Evolutionary conservation across 139 green algal genomes (phyloP).

Genomic region (Protoeuglena noctilucae): DNA sequence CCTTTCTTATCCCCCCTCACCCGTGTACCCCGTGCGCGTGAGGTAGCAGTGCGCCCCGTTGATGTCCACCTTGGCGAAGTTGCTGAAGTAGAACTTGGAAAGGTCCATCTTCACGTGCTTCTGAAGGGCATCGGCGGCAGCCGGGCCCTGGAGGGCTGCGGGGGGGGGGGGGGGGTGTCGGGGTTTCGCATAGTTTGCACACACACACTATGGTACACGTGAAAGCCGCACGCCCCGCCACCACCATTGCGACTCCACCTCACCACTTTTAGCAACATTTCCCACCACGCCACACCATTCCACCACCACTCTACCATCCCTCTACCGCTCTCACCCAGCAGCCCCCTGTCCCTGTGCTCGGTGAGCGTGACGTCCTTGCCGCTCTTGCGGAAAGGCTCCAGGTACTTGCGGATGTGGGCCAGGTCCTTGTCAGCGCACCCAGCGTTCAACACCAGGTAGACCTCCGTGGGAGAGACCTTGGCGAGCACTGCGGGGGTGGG

Average conservation of each 20-base stretch:
- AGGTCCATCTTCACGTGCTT: constrained; percentile 41
- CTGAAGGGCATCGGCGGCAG: constrained; percentile 34
- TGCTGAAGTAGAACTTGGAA: constrained; percentile 75
- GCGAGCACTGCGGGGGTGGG: constrained; percentile 5
- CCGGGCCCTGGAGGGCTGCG: constrained; percentile 79
- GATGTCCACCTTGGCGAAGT: constrained; percentile 59
- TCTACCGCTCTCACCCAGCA: no score
- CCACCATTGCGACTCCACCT: no score
- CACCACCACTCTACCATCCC: no score
- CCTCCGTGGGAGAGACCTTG: constrained; percentile 45
- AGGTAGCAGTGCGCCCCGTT: constrained; percentile 60
- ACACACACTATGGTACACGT: no score
- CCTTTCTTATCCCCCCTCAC: no score
- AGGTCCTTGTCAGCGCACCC: constrained; percentile 94
- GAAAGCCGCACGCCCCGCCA: no score
- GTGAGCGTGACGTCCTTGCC: constrained; percentile 31
- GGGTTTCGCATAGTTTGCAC: no score
- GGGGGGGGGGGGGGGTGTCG: no score
- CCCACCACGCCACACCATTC: no score
- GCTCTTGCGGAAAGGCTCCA: constrained; percentile 40
- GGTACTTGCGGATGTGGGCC: constrained; percentile 67
- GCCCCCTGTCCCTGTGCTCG: constrained; percentile 71
- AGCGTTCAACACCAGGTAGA: constrained; percentile 97
- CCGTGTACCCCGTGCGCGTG: constrained; percentile 59
- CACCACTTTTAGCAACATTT: no score